Evolutionary conservation across 2,329 filamentous ascomycete genomes (phyloP), one percentile per base, ranked within the genome.

Genomic region (Colletotrichum agaves): DNA sequence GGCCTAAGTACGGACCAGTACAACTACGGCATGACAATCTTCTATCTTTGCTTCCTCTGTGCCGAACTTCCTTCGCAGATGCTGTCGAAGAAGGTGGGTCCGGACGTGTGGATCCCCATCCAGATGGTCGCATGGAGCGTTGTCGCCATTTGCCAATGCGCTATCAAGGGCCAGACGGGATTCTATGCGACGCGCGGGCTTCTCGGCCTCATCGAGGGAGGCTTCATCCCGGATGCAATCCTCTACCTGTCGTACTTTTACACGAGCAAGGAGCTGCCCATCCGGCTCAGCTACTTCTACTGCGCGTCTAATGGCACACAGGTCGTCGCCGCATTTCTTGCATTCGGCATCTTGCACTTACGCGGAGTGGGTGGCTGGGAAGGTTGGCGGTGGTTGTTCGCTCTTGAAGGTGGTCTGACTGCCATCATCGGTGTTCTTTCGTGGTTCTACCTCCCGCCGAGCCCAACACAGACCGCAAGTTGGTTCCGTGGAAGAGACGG

Each of bases 271-370:
- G 90, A 93, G 74, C 79, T 93, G 0, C 89, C 90, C 0, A 83
- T 84, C 35, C 84, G 90, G 0, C 78, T 92, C 19, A 87, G 86
- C 62, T 90, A 83, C 76, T 92, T 92, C 78, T 92, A 90, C 89
- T 84, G 85, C 1, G 82, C 88, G 0, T 88, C 88, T 35, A 81
- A 84, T 50, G 78, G 31, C 0, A 85, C 84, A 0, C 77, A 82
- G 12, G 84, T 87, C 49, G 74, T 86, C 11, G 81, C 82, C 0
- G 83, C 85, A 0, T 84, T 87, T 59, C 73, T 87, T 6, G 86
- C 86, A 1, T 87, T 82, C 47, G 86, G 84, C 0, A 82, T 89
- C 31, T 73, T 89, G 1, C 83, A 83, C 56, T 77, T 87, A 72
- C 77, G 82, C 11, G 84, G 83, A 2, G 71, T 79, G 35, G 78